Conservation (phyloP, 2,329 filamentous ascomycete genomes). For the Pseudogymnoascus sp. region DNA sequence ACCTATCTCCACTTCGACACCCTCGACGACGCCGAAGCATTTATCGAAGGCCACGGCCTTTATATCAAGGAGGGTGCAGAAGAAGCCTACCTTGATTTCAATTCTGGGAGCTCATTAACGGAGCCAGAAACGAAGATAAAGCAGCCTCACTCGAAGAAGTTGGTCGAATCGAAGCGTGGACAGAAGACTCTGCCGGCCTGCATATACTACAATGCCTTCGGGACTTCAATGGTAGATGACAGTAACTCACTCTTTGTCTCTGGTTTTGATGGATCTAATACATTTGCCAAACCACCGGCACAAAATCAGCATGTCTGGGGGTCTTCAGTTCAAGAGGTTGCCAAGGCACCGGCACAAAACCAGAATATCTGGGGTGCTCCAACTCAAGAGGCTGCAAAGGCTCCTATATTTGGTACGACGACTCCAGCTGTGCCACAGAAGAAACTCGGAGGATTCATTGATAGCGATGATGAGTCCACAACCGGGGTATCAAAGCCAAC, state of each 20-base stretch:
- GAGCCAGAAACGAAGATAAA: conserved; percentile 40
- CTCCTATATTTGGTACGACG: background rate
- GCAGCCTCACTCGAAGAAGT: conserved; percentile 45
- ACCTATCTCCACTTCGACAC: conserved; percentile 57
- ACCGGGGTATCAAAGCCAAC: background rate
- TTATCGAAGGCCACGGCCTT: conserved; percentile 51
- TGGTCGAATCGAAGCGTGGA: conserved; percentile 54
- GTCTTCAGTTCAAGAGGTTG: background rate
- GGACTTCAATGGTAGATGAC: background rate
- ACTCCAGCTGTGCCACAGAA: background rate
- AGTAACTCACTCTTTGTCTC: conserved; percentile 9
- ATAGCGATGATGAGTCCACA: background rate
- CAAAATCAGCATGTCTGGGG: background rate
- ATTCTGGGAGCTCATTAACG: conserved; percentile 17
- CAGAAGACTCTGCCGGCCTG: conserved; percentile 42
- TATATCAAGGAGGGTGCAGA: conserved; percentile 38
- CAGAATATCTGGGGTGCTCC: conserved; percentile 2
- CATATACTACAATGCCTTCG: conserved; percentile 47
- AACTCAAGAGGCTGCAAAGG: background rate
- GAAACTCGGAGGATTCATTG: conserved; percentile 5
- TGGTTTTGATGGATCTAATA: background rate
- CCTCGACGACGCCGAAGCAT: conserved; percentile 54
- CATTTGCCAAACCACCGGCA: background rate
- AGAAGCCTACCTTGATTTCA: conserved; percentile 26
- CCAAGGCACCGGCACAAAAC: background rate